Base-by-base conservation (phyloP, 2,329 filamentous ascomycete species). In the Lojkania enalia region DNA sequence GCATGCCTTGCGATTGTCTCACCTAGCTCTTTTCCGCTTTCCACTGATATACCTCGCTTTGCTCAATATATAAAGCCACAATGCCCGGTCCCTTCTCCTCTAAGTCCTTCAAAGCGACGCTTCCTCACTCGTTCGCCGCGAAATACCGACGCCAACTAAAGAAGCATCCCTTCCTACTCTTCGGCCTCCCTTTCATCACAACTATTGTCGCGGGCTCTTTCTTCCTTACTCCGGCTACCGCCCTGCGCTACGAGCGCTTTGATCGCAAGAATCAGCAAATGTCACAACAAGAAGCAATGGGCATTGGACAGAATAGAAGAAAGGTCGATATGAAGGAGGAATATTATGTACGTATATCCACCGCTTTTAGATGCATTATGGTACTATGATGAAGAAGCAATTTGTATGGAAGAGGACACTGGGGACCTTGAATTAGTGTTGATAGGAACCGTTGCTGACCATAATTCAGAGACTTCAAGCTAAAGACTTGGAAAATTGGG, bases 401-500 rank as follows among this genome's bases (percentile, higher is more conserved):
- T 16, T 30, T 36, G 44, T 38, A 20, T 20, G 20, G 36, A 16
- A 20, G 30, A 29, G 37, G 21, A 25, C 20, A 27, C n/a, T n/a
- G n/a, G n/a, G n/a, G n/a, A n/a, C n/a, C n/a, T n/a, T n/a, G n/a
- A n/a, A n/a, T n/a, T n/a, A n/a, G n/a, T 5, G 12, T 16, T 9
- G 14, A 3, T 11, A 27, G 13, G 23, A 32, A 18, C 18, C 6
- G 15, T 16, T 20, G 35, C 56, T 61, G 42, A 64, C 44, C 7
- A 9, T 14, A 27, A 45, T 37, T 30, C 70, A 94, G 88, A 83
- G 84, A 72, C 76, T 88, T 29, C 87, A 89, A 57, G 88, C 88
- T 21, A 95, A 95, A 70, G 94, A 97, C 66, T 74, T 97, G 49
- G 92, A 99, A 63, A 82, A 90, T 64, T 99, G 94, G 94, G 92